Conservation (phyloP, 345 rosid genomes). For the Psidium guajava region DNA sequence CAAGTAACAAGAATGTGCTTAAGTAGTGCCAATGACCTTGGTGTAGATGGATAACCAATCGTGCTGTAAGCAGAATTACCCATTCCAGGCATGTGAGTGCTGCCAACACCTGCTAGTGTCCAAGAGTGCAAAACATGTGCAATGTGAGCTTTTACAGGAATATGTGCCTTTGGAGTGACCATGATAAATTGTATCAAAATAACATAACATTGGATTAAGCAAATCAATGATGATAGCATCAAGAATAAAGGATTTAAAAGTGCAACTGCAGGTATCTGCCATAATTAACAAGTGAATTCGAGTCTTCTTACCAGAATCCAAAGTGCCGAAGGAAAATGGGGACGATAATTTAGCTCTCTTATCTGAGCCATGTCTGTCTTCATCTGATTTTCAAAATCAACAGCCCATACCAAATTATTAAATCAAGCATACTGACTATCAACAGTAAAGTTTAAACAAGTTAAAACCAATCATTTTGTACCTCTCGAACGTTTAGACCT, state of each 20-base stretch:
- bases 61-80: constrained; percentile 79
- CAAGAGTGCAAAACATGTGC: constrained; percentile 92
- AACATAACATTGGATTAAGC: neutral
- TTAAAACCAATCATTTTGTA: neutral
- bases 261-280: neutral
- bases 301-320: constrained; percentile 46
- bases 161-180: constrained; percentile 44
- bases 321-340: constrained; percentile 13
- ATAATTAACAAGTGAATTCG: neutral
- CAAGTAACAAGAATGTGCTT: constrained; percentile 43
- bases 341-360: constrained; percentile 42
- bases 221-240: neutral
- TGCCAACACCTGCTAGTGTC: constrained; percentile 97
- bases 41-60: constrained; percentile 90
- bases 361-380: constrained; percentile 41
- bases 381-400: constrained; percentile 28
- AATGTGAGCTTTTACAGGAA: constrained; percentile 62
- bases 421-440: neutral
- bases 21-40: constrained; percentile 92
- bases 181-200: constrained; percentile 7
- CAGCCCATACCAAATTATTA: neutral
- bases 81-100: constrained; percentile 86
- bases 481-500: constrained; percentile 82
- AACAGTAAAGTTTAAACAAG: neutral
- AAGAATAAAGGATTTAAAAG: neutral